Percentiles rank a stretch among this genome's conserved stretches.
These are phyloP conservation scores for Erysimum cheiri DNA, from an alignment of 441 rosid species.

Conservation along the genomic window DNA sequence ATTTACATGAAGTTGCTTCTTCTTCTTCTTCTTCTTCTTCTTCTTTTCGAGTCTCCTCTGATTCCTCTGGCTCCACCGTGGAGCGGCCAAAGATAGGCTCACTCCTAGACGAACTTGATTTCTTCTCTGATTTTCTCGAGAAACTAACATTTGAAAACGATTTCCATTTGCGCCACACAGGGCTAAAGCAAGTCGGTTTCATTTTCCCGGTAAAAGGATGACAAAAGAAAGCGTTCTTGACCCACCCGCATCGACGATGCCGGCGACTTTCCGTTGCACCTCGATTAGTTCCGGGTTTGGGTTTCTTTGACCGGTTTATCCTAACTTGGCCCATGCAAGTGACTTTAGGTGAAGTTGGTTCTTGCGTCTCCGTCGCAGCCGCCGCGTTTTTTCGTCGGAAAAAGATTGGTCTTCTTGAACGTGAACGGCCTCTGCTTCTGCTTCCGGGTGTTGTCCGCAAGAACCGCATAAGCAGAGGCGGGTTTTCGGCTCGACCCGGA, in stretches of 20 bases:
- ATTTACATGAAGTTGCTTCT: slow-evolving; percentile 32
- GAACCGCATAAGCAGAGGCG: slow-evolving; percentile 87
- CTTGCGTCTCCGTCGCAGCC: slow-evolving; percentile 72
- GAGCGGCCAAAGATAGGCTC: slow-evolving; percentile 51
- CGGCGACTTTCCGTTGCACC: slow-evolving; percentile 9
- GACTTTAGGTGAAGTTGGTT: slow-evolving; percentile 91
- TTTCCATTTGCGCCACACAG: slow-evolving; percentile 64
- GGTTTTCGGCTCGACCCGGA: slow-evolving; percentile 89
- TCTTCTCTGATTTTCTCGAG: slow-evolving; percentile 49
- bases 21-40: slow-evolving; percentile 38
- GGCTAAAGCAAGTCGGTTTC: slow-evolving; percentile 46
- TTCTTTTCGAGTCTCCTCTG: slow-evolving; percentile 41
- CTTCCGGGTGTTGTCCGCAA: slow-evolving; percentile 68
- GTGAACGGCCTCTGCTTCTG: slow-evolving; percentile 75
- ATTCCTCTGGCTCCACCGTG: slow-evolving; percentile 43
- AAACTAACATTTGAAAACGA: slow-evolving; percentile 45
- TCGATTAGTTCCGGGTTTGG: slow-evolving; percentile 40
- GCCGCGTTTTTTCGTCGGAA: slow-evolving; percentile 57
- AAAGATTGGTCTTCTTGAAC: slow-evolving; percentile 66
- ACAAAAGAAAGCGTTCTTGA: slow-evolving; percentile 50
- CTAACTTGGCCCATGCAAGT: slow-evolving; percentile 98
- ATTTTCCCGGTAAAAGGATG: slow-evolving; percentile 38
- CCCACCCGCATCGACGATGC: slow-evolving; percentile 59
- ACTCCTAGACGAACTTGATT: slow-evolving; percentile 47
- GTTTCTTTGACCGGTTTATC: slow-evolving; percentile 64